Percentiles rank a stretch among this genome's conserved stretches.
These are phyloP conservation scores for Leucaena leucocephala DNA, from an alignment of 306 rosid species.

Conservation along the genomic window DNA sequence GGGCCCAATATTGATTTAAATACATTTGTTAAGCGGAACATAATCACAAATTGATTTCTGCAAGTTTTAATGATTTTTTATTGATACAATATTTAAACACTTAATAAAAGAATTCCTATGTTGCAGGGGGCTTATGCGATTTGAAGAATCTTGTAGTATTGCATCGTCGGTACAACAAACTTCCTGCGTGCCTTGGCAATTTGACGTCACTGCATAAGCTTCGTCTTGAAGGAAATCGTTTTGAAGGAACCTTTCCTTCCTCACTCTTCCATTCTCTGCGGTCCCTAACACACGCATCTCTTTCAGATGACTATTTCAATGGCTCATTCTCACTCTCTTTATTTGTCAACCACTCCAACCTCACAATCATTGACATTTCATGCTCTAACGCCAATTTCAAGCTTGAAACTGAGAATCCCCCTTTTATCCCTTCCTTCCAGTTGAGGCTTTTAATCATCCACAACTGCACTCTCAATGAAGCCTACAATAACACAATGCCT, in stretches of 20 bases:
- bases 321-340: constrained; percentile 26
- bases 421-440: constrained; percentile 28
- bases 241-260: constrained; percentile 23
- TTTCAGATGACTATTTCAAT: not conserved
- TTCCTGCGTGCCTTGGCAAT: constrained; percentile 8
- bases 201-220: no score
- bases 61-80: no score
- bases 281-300: no score
- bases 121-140: constrained; percentile 21
- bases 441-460: not conserved
- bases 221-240: not conserved
- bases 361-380: not conserved
- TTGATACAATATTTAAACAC: no score
- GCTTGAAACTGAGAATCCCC: constrained; percentile 33
- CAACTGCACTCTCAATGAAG: constrained; percentile 6
- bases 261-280: not conserved
- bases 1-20: no score
- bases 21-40: no score
- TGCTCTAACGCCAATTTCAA: not conserved
- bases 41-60: no score
- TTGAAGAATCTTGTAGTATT: constrained; percentile 14
- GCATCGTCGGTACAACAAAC: not conserved
- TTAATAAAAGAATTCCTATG: no score
- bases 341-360: no score
- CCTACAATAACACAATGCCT: not conserved